Evolutionary conservation across 1,284 basidiomycete species (phyloP).

Genomic region (Apiotrichum montevideense): DNA sequence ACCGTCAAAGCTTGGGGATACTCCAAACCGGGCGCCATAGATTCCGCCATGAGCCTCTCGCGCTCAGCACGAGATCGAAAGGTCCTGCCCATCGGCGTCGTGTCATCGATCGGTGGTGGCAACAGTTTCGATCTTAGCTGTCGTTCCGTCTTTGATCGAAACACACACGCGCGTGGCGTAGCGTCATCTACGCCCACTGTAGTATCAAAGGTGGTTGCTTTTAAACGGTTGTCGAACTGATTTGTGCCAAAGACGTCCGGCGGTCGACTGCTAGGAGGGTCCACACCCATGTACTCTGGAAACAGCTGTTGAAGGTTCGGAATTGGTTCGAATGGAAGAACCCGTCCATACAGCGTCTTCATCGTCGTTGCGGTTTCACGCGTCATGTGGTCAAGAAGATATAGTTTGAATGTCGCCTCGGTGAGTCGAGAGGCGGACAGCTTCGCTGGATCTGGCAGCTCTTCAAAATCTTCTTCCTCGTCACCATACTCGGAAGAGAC

Average conservation of each 20-base stretch:
- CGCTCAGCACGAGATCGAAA: not conserved
- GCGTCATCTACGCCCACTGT: not conserved
- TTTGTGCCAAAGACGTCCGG: too few relatives aligned
- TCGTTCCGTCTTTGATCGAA: not conserved
- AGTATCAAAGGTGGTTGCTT: not conserved
- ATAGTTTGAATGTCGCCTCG: constrained; percentile 35
- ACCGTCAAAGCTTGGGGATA: constrained; percentile 1
- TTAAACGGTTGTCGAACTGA: not conserved
- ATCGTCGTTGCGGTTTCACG: constrained; percentile 16
- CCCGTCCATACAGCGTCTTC: not conserved
- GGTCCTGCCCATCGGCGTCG: not conserved
- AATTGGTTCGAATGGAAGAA: not conserved
- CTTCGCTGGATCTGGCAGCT: constrained; percentile 28
- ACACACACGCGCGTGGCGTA: not conserved
- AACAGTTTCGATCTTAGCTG: not conserved
- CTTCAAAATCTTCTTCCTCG: constrained; percentile 13
- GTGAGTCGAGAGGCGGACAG: constrained; percentile 32
- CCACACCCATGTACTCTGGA: constrained; percentile 11
- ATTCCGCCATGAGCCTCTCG: not conserved
- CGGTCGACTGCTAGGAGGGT: not conserved
- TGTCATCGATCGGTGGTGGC: not conserved
- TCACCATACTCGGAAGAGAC: constrained; percentile 16
- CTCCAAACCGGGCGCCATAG: not conserved
- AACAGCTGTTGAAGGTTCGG: constrained; percentile 8
- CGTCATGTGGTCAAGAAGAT: constrained; percentile 37